phyloP scores from a whole-genome alignment of 2,329 filamentous ascomycete genomes.

The Furcasterigmium sp. region DNA sequence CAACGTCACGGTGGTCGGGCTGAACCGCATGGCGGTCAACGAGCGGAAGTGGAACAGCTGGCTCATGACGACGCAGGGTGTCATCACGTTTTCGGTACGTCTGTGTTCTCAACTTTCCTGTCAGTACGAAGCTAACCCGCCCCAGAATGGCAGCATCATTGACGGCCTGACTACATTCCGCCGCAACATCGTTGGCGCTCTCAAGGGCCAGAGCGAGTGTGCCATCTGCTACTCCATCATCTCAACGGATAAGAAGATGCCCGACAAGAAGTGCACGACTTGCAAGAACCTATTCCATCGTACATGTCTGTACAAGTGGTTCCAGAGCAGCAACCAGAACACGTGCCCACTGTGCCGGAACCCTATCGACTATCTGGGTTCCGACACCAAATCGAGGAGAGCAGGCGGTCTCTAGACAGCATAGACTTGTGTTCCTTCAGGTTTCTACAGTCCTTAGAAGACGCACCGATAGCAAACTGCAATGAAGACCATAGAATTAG shows the following conservation, averaged over 20 bases:
- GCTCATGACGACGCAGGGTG: slow-evolving; percentile 82
- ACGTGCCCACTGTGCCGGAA: slow-evolving; percentile 92
- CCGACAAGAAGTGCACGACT: slow-evolving; percentile 84
- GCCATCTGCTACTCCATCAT: slow-evolving; percentile 97
- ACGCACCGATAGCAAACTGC: too few species aligned
- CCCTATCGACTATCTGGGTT: slow-evolving; percentile 61
- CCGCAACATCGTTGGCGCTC: slow-evolving; percentile 77
- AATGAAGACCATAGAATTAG: too few species aligned
- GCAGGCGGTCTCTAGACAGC: slow-evolving; percentile 3
- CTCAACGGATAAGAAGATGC: slow-evolving; percentile 79
- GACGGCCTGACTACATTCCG: slow-evolving; percentile 84
- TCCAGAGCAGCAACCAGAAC: slow-evolving; percentile 85
- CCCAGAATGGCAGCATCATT: slow-evolving; percentile 72
- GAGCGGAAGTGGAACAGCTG: slow-evolving; percentile 92
- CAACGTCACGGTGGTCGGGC: slow-evolving; percentile 66
- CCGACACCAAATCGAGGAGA: slow-evolving; percentile 24
- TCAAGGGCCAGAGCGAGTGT: slow-evolving; percentile 92
- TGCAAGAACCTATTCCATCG: slow-evolving; percentile 94
- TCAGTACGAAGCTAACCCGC: background rate
- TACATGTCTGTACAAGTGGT: slow-evolving; percentile 92
- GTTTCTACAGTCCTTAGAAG: too few species aligned
- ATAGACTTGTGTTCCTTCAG: too few species aligned
- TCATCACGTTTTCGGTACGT: slow-evolving; percentile 79
- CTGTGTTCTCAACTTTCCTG: background rate
- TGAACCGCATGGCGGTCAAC: slow-evolving; percentile 79